A percentile compares a stretch with the other conserved stretches of the same genome.
These are phyloP conservation scores for Streptanthus diversifolius DNA, from an alignment of 345 rosid species.

Conservation along the genomic window DNA sequence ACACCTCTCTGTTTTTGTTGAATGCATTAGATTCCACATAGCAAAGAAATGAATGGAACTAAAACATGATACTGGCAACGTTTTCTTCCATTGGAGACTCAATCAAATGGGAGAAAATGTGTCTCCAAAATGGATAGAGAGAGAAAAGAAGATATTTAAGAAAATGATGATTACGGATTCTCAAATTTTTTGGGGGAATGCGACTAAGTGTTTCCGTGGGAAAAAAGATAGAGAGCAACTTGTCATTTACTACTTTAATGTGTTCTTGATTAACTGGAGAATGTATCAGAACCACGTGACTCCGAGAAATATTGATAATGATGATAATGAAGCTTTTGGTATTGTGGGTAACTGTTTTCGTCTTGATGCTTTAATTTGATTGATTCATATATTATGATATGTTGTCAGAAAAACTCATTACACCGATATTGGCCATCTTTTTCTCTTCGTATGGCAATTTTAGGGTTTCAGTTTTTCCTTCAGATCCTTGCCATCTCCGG, in stretches of 20 bases:
- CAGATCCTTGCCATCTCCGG: too few species aligned
- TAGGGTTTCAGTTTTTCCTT: too few species aligned
- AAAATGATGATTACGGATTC: conserved; percentile 34
- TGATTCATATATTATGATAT: conserved; percentile 40
- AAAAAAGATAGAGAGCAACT: conserved; percentile 56
- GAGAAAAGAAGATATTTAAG: conserved; percentile 55
- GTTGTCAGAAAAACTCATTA: conserved; percentile 54
- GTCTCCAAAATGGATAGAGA: conserved; percentile 39
- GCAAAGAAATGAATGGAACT: conserved; percentile 61
- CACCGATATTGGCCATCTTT: too few species aligned
- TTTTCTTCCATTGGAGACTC: conserved; percentile 60
- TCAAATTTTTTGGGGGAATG: conserved; percentile 41
- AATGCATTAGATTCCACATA: conserved; percentile 66
- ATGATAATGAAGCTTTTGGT: conserved; percentile 49
- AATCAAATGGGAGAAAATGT: conserved; percentile 81
- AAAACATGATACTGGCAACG: conserved; percentile 55
- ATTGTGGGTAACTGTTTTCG: conserved; percentile 48
- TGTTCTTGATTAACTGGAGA: conserved; percentile 51
- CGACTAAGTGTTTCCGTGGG: conserved; percentile 30
- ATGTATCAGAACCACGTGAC: conserved; percentile 65
- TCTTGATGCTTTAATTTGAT: conserved; percentile 33
- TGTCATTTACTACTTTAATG: conserved; percentile 69
- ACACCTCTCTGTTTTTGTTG: conserved; percentile 41
- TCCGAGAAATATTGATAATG: conserved; percentile 50
- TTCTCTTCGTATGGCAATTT: too few species aligned